A percentile compares a stretch with the other conserved stretches of the same genome.
phyloP scores from a whole-genome alignment of 2,329 filamentous ascomycete species.

The Coniochaeta ligniaria region DNA sequence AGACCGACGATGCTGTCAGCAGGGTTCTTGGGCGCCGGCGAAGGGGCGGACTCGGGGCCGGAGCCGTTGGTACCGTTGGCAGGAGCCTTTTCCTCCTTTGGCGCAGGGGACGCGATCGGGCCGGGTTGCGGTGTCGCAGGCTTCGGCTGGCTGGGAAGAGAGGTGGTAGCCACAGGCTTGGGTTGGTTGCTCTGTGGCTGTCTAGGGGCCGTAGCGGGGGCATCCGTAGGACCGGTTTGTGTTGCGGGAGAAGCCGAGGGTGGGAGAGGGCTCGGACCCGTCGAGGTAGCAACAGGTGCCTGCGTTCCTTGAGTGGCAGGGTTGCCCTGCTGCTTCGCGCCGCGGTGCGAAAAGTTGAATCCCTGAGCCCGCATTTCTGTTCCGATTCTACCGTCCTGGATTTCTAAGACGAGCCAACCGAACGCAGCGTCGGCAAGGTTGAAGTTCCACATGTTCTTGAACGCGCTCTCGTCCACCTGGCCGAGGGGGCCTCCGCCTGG shows the following conservation, averaged over 20 bases:
- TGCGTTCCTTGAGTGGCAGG: constrained; percentile 24
- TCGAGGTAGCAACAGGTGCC: constrained; percentile 19
- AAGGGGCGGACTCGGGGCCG: constrained; percentile 44
- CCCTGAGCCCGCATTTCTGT: constrained; percentile 98
- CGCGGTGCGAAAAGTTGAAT: constrained; percentile 97
- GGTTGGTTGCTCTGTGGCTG: constrained; percentile 28
- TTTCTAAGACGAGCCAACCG: constrained; percentile 88
- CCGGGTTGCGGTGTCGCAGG: constrained; percentile 41
- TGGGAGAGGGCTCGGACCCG: constrained; percentile 24
- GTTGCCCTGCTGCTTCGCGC: constrained; percentile 62
- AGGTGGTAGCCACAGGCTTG: constrained; percentile 33
- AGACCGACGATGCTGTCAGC: constrained; percentile 70
- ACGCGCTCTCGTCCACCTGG: constrained; percentile 94
- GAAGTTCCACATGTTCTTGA: constrained; percentile 99
- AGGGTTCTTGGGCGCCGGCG: constrained; percentile 51
- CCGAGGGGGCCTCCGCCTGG: constrained; percentile 69
- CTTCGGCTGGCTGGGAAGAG: constrained; percentile 30
- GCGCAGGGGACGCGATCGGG: constrained; percentile 27
- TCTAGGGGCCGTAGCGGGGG: constrained; percentile 22
- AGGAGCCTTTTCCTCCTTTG: constrained; percentile 53
- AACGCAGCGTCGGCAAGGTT: constrained; percentile 96
- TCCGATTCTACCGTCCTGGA: constrained; percentile 91
- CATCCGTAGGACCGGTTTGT: constrained; percentile 21
- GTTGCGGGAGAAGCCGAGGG: constrained; percentile 22
- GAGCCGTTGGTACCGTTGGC: constrained; percentile 44